Base-by-base conservation (phyloP, 805 yeast genomes). In the Suhomyces canberraensis region DNA sequence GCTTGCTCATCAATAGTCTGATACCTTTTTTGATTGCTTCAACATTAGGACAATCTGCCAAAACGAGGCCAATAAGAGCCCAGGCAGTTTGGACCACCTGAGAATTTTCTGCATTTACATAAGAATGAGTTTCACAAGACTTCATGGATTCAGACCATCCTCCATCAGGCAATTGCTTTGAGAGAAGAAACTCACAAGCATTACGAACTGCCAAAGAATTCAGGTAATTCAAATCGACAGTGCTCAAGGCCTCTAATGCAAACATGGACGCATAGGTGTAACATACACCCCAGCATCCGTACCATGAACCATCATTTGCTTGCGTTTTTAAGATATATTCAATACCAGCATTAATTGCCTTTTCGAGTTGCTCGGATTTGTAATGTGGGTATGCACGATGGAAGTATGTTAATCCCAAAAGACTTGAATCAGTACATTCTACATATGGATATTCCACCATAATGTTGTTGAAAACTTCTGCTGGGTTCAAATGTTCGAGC, bases 361-460 rank as follows among this genome's bases (percentile, higher is more conserved):
- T 42, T 35, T 71, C 64, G 20, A 93, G 82, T 21, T 85, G 89
- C 4, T 69, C 73, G 4, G 71, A 61, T 41, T 84, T 76, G 55
- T 93, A 89, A 34, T 74, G 69, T 1, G 72, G 73, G 51, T 75
- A 79, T 51, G 78, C 67, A 41, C 78, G 72, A 30, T 80, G 69
- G 64, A 89, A 93, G 56, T 83, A 84, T 0, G 85, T 80, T 40
- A 93, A 67, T 0, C 98, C 98, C 24, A 93, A 64, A 4, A 93
- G 95, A 1, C 91, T 80, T 0, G 98, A 90, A 61, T 95, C 98
- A 0, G 98, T 89, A 59, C 99, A 93, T 60, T 93, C 99, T 15
- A 95, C 97, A 54, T 93, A 93, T 0, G 98, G 98, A 57, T 87
- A 93, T 60, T 93, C 99, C 17, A 93, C 95, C 99, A 93, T 93